phyloP scores from a whole-genome alignment of 352 stramenopile species.

The Pythium vanterpoolii region DNA sequence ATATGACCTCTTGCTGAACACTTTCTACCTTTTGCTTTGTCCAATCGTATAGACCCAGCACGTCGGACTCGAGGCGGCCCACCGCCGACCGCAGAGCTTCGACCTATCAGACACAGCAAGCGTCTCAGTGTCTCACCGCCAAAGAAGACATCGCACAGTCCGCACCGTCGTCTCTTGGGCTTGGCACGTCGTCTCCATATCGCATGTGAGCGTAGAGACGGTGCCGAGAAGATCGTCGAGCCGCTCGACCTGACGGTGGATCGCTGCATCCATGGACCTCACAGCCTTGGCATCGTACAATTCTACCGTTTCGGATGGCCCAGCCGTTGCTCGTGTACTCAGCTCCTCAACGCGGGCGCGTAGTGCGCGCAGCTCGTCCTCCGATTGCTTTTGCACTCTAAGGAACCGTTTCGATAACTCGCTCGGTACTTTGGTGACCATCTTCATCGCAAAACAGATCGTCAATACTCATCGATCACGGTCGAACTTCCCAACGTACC shows the following conservation, averaged over 20 bases:
- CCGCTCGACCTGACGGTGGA: conserved; percentile 11
- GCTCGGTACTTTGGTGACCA: conserved; percentile 47
- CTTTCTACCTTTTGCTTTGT: conserved; percentile 31
- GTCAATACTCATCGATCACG: too few species aligned
- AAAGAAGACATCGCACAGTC: not conserved
- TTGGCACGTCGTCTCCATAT: conserved; percentile 8
- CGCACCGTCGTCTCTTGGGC: conserved; percentile 14
- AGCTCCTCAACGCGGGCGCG: conserved; percentile 34
- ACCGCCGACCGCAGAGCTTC: conserved; percentile 31
- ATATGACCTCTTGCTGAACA: conserved; percentile 27
- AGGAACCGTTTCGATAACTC: conserved; percentile 50
- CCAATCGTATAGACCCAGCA: conserved; percentile 66
- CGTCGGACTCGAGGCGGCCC: conserved; percentile 31
- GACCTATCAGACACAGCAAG: conserved; percentile 14
- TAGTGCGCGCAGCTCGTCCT: conserved; percentile 34
- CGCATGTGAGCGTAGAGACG: not conserved
- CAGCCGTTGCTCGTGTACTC: conserved; percentile 6
- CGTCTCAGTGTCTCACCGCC: not conserved
- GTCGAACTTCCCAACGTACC: conserved; percentile 15
- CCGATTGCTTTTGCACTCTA: conserved; percentile 40
- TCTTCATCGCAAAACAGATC: conserved; percentile 24
- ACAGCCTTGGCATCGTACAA: conserved; percentile 14
- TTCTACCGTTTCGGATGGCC: conserved; percentile 11
- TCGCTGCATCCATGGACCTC: conserved; percentile 17
- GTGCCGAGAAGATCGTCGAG: conserved; percentile 11